Evolutionary conservation across 192 early-diverging fungal species (phyloP).

Genomic region (Kappamyces sp.): DNA sequence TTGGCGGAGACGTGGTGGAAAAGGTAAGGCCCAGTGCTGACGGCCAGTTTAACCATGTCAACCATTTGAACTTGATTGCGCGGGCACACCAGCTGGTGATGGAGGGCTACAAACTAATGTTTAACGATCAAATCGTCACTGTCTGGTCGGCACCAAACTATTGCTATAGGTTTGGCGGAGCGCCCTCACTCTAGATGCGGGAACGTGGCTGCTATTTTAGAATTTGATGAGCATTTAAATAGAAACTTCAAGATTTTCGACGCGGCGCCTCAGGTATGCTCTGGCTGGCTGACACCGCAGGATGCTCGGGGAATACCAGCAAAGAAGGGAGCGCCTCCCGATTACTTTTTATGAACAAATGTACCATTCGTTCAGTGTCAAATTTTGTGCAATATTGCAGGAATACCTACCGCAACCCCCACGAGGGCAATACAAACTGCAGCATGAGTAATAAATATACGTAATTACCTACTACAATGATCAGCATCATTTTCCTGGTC

Average conservation of each 20-base stretch:
- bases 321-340: conserved; percentile 76
- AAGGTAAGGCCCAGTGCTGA: conserved; percentile 19
- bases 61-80: conserved; percentile 56
- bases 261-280: conserved; percentile 72
- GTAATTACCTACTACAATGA: background rate
- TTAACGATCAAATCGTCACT: conserved; percentile 90
- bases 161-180: conserved; percentile 68
- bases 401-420: conserved; percentile 1
- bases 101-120: conserved; percentile 97
- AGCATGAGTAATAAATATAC: background rate
- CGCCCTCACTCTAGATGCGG: conserved; percentile 60
- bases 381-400: conserved; percentile 3
- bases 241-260: conserved; percentile 91
- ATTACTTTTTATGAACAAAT: conserved; percentile 80
- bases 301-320: conserved; percentile 73
- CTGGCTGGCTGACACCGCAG: conserved; percentile 25
- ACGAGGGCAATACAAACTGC: background rate
- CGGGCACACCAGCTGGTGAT: conserved; percentile 93
- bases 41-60: conserved; percentile 47
- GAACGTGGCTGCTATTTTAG: conserved; percentile 95
- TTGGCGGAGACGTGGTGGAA: conserved; percentile 86
- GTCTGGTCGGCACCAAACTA: conserved; percentile 99
- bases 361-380: background rate
- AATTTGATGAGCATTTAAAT: conserved; percentile 83
- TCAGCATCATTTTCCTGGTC: background rate